Evolutionary conservation across 345 rosid genomes (phyloP).

Genomic region (Gossypioides kirkii): DNA sequence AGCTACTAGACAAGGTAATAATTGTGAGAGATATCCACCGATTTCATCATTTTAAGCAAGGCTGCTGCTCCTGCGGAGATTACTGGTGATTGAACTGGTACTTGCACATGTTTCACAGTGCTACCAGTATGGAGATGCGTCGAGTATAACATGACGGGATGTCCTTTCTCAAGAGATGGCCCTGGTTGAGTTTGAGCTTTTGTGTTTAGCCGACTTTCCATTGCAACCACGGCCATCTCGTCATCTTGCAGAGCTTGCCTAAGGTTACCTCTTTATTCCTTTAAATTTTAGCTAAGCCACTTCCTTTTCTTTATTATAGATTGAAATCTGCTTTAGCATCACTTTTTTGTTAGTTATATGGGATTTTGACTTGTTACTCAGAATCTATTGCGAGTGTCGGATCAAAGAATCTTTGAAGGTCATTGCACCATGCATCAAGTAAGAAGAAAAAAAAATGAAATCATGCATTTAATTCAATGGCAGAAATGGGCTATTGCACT

Average conservation of each 20-base stretch:
- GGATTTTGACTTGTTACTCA: too few species aligned
- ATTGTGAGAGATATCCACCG: slow-evolving; percentile 33
- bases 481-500: too few species aligned
- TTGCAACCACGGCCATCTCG: background rate
- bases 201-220: background rate
- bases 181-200: background rate
- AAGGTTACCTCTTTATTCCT: background rate
- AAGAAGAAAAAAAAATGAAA: too few species aligned
- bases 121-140: background rate
- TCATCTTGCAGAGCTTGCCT: background rate
- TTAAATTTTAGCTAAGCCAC: background rate
- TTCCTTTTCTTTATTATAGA: background rate
- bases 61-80: slow-evolving; percentile 40
- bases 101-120: background rate
- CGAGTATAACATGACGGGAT: background rate
- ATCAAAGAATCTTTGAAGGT: too few species aligned
- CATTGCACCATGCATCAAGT: too few species aligned
- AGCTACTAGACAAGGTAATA: slow-evolving; percentile 32
- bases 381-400: too few species aligned
- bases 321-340: background rate
- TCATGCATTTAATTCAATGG: too few species aligned
- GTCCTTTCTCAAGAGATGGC: background rate
- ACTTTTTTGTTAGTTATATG: too few species aligned
- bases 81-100: slow-evolving; percentile 31
- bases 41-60: slow-evolving; percentile 39